Conservation (phyloP, 352 stramenopile species). For the Plasmopara viticola region DNA sequence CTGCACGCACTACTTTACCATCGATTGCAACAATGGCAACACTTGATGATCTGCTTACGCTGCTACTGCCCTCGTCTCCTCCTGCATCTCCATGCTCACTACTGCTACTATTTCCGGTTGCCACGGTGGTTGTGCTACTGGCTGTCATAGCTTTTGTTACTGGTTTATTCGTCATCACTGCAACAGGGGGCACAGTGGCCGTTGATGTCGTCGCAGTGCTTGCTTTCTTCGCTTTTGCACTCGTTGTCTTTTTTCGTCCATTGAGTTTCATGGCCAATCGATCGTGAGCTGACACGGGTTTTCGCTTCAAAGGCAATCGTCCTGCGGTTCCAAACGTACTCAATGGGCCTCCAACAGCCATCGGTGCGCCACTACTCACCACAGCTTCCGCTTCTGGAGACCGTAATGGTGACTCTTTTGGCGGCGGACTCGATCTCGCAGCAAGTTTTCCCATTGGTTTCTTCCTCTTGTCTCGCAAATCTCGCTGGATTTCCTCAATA, state of each 20-base stretch:
- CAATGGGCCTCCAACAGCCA: slow-evolving; percentile 47
- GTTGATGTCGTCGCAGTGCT: slow-evolving; percentile 6
- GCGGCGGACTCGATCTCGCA: slow-evolving; percentile 43
- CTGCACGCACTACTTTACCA: slow-evolving; percentile 58
- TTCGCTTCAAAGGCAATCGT: slow-evolving; percentile 43
- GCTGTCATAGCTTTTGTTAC: slow-evolving; percentile 25
- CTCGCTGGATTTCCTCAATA: slow-evolving; percentile 85
- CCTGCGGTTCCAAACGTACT: slow-evolving; percentile 41
- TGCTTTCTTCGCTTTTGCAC: slow-evolving; percentile 46
- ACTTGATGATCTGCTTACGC: slow-evolving; percentile 22
- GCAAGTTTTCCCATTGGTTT: slow-evolving; percentile 25
- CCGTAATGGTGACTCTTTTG: slow-evolving; percentile 52
- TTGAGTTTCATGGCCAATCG: slow-evolving; percentile 73
- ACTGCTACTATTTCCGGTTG: slow-evolving; percentile 19
- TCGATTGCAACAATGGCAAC: slow-evolving; percentile 23
- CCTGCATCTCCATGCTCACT: slow-evolving; percentile 41
- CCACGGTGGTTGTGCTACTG: slow-evolving; percentile 7
- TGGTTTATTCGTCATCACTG: slow-evolving; percentile 41
- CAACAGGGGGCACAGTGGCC: slow-evolving; percentile 43
- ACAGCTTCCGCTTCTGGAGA: slow-evolving; percentile 51
- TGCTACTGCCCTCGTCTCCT: slow-evolving; percentile 30
- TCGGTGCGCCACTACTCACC: slow-evolving; percentile 24
- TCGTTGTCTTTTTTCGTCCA: slow-evolving; percentile 35
- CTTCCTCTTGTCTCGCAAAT: slow-evolving; percentile 65
- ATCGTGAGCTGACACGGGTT: slow-evolving; percentile 62